Conservation (phyloP, 805 yeast species). For the Nakazawaea ernobii region DNA sequence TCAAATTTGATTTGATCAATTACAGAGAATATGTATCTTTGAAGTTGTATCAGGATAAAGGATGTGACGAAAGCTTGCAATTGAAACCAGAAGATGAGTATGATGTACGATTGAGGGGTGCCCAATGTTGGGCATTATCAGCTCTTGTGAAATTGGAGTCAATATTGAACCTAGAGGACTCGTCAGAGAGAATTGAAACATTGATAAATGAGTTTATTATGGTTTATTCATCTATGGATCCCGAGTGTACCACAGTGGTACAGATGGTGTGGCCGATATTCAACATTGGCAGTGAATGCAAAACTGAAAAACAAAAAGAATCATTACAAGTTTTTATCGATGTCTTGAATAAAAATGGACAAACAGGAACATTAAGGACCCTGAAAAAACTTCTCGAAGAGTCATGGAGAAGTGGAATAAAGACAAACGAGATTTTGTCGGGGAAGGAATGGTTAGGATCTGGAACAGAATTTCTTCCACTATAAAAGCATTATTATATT, state of each 20-base stretch:
- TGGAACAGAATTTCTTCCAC: slow-evolving; percentile 46
- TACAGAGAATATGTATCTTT: slow-evolving; percentile 43
- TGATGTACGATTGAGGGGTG: slow-evolving; percentile 39
- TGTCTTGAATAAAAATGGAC: slow-evolving; percentile 38
- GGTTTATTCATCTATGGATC: slow-evolving; percentile 39
- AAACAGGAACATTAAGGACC: slow-evolving; percentile 48
- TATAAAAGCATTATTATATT: slow-evolving; percentile 14
- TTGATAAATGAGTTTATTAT: slow-evolving; percentile 40
- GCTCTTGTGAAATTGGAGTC: slow-evolving; percentile 25
- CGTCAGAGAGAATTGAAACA: slow-evolving; percentile 23
- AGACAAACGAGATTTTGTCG: slow-evolving; percentile 36
- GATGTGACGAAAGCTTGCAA: slow-evolving; percentile 9
- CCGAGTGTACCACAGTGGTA: slow-evolving; percentile 42
- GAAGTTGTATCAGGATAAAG: slow-evolving; percentile 11
- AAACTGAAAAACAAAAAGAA: slow-evolving; percentile 25
- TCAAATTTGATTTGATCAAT: slow-evolving; percentile 30
- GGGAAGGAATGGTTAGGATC: slow-evolving; percentile 41
- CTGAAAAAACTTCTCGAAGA: slow-evolving; percentile 35
- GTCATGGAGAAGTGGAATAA: slow-evolving; percentile 39
- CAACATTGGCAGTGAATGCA: slow-evolving; percentile 41
- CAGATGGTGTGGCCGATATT: slow-evolving; percentile 64
- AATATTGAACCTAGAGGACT: slow-evolving; percentile 17
- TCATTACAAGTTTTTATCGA: slow-evolving; percentile 30
- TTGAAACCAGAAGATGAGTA: slow-evolving; percentile 23
- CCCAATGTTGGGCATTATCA: slow-evolving; percentile 52